phyloP scores from a whole-genome alignment of 202 grass and related monocot species.

The Dendrocalamus latiflorus region DNA sequence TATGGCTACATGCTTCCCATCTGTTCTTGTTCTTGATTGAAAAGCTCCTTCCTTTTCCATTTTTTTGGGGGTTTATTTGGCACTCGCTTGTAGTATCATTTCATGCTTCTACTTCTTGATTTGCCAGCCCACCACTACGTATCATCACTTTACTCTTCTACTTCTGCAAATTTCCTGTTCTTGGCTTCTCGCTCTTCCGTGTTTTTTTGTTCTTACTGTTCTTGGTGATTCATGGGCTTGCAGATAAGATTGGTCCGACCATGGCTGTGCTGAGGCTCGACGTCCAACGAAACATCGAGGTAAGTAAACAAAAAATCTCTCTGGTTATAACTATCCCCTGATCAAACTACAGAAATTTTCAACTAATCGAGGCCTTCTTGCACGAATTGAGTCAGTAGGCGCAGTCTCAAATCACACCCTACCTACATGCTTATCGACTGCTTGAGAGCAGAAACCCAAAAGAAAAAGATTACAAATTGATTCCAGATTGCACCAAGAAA shows the following conservation, averaged over 20 bases:
- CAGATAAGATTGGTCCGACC: slow-evolving; percentile 95
- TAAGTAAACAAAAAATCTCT: slow-evolving; percentile 13
- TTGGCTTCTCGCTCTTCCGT: not conserved
- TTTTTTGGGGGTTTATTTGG: not conserved
- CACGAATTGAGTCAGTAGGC: not conserved
- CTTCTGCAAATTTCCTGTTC: not conserved
- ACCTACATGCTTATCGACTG: not conserved
- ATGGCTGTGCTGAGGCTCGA: slow-evolving; percentile 88
- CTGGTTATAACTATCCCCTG: not conserved
- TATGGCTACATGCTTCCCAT: not conserved
- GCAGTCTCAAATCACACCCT: not conserved
- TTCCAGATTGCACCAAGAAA: not conserved
- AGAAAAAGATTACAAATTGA: slow-evolving; percentile 13
- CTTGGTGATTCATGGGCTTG: not conserved
- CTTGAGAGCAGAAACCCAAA: not conserved
- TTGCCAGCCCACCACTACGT: not conserved
- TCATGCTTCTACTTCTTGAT: not conserved
- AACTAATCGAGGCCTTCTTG: not conserved
- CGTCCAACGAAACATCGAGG: slow-evolving; percentile 86
- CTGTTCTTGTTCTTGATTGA: not conserved
- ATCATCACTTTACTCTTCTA: not conserved
- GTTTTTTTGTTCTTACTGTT: not conserved
- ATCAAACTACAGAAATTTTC: not conserved
- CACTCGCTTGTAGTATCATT: not conserved
- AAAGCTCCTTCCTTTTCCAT: not conserved